phyloP scores from a whole-genome alignment of 1,139 yeast genomes.

The Lodderomyces elongisporus region DNA sequence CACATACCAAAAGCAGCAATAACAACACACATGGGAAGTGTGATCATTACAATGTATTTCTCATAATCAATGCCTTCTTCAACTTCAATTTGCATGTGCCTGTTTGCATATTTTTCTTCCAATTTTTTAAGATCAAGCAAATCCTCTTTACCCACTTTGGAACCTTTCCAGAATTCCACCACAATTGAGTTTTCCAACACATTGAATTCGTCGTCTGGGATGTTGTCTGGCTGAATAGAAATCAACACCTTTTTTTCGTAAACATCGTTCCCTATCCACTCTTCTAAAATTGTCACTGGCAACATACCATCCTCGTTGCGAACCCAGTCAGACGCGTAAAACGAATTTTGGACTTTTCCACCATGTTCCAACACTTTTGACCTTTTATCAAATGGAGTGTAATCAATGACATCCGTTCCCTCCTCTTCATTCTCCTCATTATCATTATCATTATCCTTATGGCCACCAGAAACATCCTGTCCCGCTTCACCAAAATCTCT shows the following conservation, averaged over 20 bases:
- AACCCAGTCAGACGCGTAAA: slow-evolving; percentile 69
- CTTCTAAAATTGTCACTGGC: slow-evolving; percentile 54
- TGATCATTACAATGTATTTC: slow-evolving; percentile 59
- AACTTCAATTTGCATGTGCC: slow-evolving; percentile 29
- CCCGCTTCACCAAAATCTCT: slow-evolving; percentile 18
- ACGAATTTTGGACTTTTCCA: slow-evolving; percentile 42
- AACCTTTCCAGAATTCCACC: slow-evolving; percentile 51
- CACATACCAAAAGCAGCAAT: slow-evolving; percentile 60
- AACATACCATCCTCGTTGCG: slow-evolving; percentile 58
- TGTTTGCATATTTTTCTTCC: slow-evolving; percentile 31
- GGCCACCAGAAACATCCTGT: slow-evolving; percentile 1
- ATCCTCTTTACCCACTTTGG: slow-evolving; percentile 56
- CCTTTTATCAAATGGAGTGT: slow-evolving; percentile 18
- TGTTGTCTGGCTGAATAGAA: slow-evolving; percentile 66
- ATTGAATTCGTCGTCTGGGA: slow-evolving; percentile 62
- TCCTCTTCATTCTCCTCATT: slow-evolving; percentile 1
- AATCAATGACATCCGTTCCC: slow-evolving; percentile 1
- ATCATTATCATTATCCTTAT: not conserved
- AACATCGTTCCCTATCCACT: slow-evolving; percentile 56
- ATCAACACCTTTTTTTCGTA: slow-evolving; percentile 47
- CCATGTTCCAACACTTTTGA: slow-evolving; percentile 37
- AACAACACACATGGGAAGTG: slow-evolving; percentile 70
- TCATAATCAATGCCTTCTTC: slow-evolving; percentile 61
- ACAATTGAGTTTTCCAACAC: slow-evolving; percentile 47
- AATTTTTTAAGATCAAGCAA: slow-evolving; percentile 47